A percentile compares a stretch with the other conserved stretches of the same genome.
These are phyloP conservation scores for Hippophae tibetana DNA, from an alignment of 306 rosid genomes.

Conservation along the genomic window DNA sequence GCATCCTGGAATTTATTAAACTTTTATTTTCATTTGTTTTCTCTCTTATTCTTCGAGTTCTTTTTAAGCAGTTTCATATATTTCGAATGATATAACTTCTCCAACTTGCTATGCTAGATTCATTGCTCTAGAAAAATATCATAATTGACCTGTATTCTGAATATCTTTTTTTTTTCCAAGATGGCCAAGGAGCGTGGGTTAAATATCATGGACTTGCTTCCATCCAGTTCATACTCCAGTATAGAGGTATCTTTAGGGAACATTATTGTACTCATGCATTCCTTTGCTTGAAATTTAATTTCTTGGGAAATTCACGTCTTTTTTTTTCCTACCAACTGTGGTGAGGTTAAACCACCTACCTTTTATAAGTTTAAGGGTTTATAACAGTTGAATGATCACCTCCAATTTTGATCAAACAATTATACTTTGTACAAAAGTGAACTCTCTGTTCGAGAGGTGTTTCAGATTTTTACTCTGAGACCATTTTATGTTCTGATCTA, in stretches of 20 bases:
- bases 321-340: too few relatives aligned
- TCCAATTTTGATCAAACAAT: too few relatives aligned
- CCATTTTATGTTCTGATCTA: neutral
- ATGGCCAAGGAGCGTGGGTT: slow-evolving; percentile 30
- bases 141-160: slow-evolving; percentile 11
- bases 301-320: too few relatives aligned
- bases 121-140: slow-evolving; percentile 4
- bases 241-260: slow-evolving; percentile 35
- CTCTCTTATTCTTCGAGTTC: neutral
- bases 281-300: neutral
- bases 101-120: neutral
- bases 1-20: neutral
- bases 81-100: neutral
- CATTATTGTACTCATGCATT: neutral
- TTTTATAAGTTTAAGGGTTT: too few relatives aligned
- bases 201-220: slow-evolving; percentile 29
- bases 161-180: slow-evolving; percentile 30
- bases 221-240: slow-evolving; percentile 34
- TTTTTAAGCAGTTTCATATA: neutral
- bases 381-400: too few relatives aligned
- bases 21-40: too few relatives aligned
- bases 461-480: neutral
- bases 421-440: neutral
- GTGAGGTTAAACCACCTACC: too few relatives aligned
- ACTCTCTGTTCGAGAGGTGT: neutral